These are phyloP conservation scores for Exobasidium cylindrosporum DNA, from an alignment of 1,284 basidiomycete species.

Conservation along the genomic window DNA sequence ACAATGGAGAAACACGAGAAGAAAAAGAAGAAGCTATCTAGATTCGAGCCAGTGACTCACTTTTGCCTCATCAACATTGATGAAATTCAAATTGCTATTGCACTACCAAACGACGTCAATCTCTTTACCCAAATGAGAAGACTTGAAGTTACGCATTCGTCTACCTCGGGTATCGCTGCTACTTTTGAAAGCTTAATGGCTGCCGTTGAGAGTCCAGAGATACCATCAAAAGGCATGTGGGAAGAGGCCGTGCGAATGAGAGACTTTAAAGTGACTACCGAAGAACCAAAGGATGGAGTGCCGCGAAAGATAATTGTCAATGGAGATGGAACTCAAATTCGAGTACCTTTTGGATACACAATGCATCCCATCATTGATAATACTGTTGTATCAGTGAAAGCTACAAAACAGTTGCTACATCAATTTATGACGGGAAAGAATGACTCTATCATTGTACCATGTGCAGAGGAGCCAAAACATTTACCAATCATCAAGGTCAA, in stretches of 20 bases:
- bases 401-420: constrained; percentile 57
- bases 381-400: constrained; percentile 56
- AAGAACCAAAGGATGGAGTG: constrained; percentile 50
- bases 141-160: constrained; percentile 15
- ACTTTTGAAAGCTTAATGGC: constrained; percentile 55
- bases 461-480: constrained; percentile 47
- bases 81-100: constrained; percentile 49
- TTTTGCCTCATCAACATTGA: constrained; percentile 15
- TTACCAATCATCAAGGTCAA: constrained; percentile 63
- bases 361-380: constrained; percentile 61
- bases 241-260: constrained; percentile 73
- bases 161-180: constrained; percentile 18
- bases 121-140: constrained; percentile 42
- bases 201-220: constrained; percentile 58
- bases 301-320: constrained; percentile 56
- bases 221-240: constrained; percentile 62
- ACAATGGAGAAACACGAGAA: neutral
- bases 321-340: constrained; percentile 68
- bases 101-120: constrained; percentile 49
- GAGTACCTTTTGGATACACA: constrained; percentile 76
- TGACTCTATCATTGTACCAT: constrained; percentile 44
- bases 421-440: constrained; percentile 55
- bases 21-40: neutral
- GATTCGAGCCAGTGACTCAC: neutral
- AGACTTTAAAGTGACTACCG: constrained; percentile 57